Base-by-base conservation (phyloP, 345 rosid species). In the Hypericum androsaemum region DNA sequence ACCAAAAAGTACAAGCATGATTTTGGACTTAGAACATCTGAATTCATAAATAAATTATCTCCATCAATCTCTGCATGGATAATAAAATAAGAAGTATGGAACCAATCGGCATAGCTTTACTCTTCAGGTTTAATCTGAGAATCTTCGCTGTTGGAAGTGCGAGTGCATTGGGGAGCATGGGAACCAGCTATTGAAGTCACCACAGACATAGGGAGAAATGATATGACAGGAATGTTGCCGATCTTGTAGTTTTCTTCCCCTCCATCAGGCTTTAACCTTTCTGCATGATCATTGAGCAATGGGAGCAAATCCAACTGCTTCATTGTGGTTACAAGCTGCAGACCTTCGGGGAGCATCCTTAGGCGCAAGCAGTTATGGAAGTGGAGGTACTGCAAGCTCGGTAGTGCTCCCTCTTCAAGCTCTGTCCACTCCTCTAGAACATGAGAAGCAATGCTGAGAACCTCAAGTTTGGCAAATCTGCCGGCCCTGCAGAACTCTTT, bases 231-330 rank as follows among this genome's bases (percentile, higher is more conserved):
- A 68, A 71, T 71, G 76, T 64, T 47, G 9, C 42, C 59, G 62
- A 75, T 65, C 66, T 75, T 71, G 71, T 65, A 46, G 57, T 64
- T 64, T 63, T 75, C 71, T 38, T 56, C 52, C 45, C 74, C 76
- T 35, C 76, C 69, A 54, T 66, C 65, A 60, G 77, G 68, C 53
- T 68, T 68, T 60, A 68, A 52, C 44, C 63, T 68, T 14, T 68
- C 65, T 10, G 40, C 59, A 48, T 54, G 72, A 32, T 65, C 74
- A 56, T 71, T 58, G 37, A 62, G 69, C 64, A 75, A 59, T 43
- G 77, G 70, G 57, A 68, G 36, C 62, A 71, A 37, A 41, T 56
- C 42, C 53, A 68, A 37, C 37, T 60, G 59, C 59, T 57, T 60
- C 59, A 71, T 37, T 46, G 72, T 65, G 32, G 72, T 63, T 46